These are phyloP conservation scores for Neonectria neomacrospora DNA, from an alignment of 2,329 filamentous ascomycete species.

Conservation along the genomic window DNA sequence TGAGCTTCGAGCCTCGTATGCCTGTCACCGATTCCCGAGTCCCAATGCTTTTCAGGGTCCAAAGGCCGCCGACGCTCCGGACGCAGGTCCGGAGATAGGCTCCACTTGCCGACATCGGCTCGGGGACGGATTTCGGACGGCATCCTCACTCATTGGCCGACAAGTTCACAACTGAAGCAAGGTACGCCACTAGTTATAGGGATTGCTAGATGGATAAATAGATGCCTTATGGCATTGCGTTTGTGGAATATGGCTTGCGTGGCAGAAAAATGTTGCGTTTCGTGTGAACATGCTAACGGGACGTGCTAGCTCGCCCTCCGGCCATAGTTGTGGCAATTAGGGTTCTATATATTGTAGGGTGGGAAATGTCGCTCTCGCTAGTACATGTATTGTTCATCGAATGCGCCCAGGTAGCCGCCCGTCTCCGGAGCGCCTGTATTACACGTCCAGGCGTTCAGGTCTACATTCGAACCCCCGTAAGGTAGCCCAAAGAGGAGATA, in stretches of 20 bases:
- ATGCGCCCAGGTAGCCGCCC: slow-evolving; percentile 28
- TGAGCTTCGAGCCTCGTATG: neutral
- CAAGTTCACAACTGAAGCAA: neutral
- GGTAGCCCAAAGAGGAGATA: slow-evolving; percentile 40
- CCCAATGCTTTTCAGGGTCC: slow-evolving; percentile 24
- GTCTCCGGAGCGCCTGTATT: slow-evolving; percentile 32
- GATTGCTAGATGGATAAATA: neutral
- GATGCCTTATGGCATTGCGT: neutral
- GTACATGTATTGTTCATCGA: slow-evolving; percentile 45
- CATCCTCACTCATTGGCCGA: slow-evolving; percentile 20
- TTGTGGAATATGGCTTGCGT: slow-evolving; percentile 13
- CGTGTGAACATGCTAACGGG: neutral
- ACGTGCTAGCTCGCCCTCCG: neutral
- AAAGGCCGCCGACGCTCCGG: slow-evolving; percentile 8
- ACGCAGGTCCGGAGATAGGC: slow-evolving; percentile 22
- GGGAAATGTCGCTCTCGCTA: slow-evolving; percentile 11
- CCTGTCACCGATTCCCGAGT: slow-evolving; percentile 30
- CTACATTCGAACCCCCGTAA: slow-evolving; percentile 33
- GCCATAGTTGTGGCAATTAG: neutral
- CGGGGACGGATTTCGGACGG: slow-evolving; percentile 28
- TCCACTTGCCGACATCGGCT: slow-evolving; percentile 26
- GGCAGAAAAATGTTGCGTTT: slow-evolving; percentile 5
- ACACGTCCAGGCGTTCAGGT: slow-evolving; percentile 38
- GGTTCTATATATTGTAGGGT: neutral
- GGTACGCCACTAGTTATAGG: neutral